Conservation (phyloP, 768 basidiomycete genomes). For the Leccinum subgranulosum region DNA sequence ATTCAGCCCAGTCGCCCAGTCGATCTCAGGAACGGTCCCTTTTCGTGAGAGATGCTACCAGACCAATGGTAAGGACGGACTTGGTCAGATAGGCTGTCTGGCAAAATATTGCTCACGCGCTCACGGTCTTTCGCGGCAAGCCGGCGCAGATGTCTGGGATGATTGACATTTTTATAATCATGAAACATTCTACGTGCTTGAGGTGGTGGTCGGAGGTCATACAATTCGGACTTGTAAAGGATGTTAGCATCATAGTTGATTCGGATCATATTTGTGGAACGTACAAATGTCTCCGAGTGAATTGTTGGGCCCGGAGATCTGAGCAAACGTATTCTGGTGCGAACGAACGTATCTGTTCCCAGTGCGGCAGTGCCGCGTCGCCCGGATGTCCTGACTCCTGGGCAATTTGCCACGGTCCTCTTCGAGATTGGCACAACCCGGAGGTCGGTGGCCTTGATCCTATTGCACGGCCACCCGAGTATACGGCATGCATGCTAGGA, state of each 20-base stretch:
- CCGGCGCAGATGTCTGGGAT: background rate
- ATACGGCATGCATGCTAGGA: background rate
- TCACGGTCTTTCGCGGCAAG: background rate
- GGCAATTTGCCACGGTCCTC: background rate
- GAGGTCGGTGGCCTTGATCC: background rate
- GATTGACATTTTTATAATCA: background rate
- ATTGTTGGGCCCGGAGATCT: background rate
- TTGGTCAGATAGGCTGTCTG: background rate
- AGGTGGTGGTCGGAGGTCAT: background rate
- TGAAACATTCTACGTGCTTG: background rate
- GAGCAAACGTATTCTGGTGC: background rate
- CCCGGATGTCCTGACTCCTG: background rate
- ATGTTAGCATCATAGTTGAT: background rate
- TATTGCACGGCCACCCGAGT: background rate
- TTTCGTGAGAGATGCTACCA: background rate
- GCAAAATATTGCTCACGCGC: background rate
- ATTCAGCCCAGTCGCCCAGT: background rate
- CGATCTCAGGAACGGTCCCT: background rate
- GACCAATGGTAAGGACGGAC: background rate
- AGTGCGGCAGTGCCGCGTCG: background rate
- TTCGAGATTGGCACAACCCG: background rate
- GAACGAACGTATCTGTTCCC: background rate
- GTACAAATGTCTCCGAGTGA: background rate
- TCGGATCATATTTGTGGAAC: background rate
- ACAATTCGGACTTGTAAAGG: background rate